Percentiles rank a stretch among this genome's conserved stretches.
Evolutionary conservation across 2,329 filamentous ascomycete genomes (phyloP).

Genomic region (Fusarium fujikuroi): DNA sequence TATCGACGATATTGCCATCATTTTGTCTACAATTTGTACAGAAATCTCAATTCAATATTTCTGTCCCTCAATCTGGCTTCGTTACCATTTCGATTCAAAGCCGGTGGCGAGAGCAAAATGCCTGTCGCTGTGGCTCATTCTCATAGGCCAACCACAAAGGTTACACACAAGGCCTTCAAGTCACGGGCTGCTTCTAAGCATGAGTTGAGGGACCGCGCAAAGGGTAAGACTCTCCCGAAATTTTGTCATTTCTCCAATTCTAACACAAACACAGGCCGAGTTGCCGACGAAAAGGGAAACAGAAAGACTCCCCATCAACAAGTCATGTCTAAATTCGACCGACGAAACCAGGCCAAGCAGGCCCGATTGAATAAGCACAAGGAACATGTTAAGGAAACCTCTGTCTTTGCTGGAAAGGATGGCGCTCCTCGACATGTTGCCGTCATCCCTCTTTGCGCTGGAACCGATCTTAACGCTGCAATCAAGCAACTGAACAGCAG

Average conservation of each 20-base stretch:
- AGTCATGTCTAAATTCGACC: constrained; percentile 96
- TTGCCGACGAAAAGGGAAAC: constrained; percentile 75
- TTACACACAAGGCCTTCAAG: constrained; percentile 90
- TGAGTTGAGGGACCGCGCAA: constrained; percentile 82
- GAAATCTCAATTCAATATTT: constrained; percentile 7
- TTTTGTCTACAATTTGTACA: constrained; percentile 19
- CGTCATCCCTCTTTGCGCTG: constrained; percentile 82
- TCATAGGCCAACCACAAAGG: constrained; percentile 93
- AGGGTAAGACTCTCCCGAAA: constrained; percentile 67
- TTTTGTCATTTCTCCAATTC: neutral
- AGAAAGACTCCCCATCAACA: constrained; percentile 95
- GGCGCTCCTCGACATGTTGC: constrained; percentile 90
- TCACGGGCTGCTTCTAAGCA: constrained; percentile 90
- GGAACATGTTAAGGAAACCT: constrained; percentile 81
- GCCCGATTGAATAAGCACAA: constrained; percentile 84
- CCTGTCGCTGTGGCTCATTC: constrained; percentile 79
- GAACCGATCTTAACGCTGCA: constrained; percentile 73
- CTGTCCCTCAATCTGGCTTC: constrained; percentile 67
- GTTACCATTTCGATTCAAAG: constrained; percentile 89
- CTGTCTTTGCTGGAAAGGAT: constrained; percentile 86
- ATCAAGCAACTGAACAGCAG: constrained; percentile 79
- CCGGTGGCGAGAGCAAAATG: constrained; percentile 79
- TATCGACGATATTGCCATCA: constrained; percentile 45
- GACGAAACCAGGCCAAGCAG: constrained; percentile 94
- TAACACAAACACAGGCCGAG: constrained; percentile 70